Conservation (phyloP, 805 yeast species). For the Metschnikowia vanudenii region DNA sequence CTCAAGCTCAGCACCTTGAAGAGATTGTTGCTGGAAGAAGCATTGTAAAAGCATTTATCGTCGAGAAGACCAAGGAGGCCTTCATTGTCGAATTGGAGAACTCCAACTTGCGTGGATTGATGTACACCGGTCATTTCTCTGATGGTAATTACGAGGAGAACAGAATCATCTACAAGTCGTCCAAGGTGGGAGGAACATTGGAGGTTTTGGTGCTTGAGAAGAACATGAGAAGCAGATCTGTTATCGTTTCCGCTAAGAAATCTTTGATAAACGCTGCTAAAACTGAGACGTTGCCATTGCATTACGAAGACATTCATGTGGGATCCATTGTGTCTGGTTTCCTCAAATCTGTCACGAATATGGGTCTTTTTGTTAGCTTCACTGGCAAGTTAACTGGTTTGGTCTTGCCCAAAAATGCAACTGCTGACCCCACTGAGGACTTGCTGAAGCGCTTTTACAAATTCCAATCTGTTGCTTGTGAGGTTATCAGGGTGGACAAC, state of each 20-base stretch:
- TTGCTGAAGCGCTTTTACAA: constrained; percentile 53
- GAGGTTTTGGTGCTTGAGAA: constrained; percentile 68
- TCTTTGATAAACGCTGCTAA: constrained; percentile 67
- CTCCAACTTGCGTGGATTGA: constrained; percentile 60
- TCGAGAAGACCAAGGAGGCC: constrained; percentile 75
- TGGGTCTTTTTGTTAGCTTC: constrained; percentile 82
- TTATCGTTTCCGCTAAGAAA: constrained; percentile 62
- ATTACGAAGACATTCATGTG: constrained; percentile 55
- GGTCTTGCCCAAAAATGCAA: constrained; percentile 70
- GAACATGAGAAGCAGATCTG: constrained; percentile 57
- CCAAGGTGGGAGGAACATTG: constrained; percentile 59
- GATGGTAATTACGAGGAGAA: constrained; percentile 75
- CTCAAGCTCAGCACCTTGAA: constrained; percentile 46
- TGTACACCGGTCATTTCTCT: constrained; percentile 70
- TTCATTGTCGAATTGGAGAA: constrained; percentile 58
- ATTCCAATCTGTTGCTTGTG: constrained; percentile 71
- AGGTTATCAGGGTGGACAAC: constrained; percentile 65
- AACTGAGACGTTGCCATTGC: constrained; percentile 50
- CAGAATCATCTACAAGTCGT: constrained; percentile 60
- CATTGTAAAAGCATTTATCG: constrained; percentile 56
- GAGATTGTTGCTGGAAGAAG: constrained; percentile 60
- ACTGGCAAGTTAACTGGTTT: constrained; percentile 80
- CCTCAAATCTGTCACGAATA: constrained; percentile 71
- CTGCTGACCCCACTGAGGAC: constrained; percentile 50
- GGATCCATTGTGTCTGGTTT: constrained; percentile 63